These are phyloP conservation scores for Elongisporangium undulatum DNA, from an alignment of 352 stramenopile species.

Conservation along the genomic window DNA sequence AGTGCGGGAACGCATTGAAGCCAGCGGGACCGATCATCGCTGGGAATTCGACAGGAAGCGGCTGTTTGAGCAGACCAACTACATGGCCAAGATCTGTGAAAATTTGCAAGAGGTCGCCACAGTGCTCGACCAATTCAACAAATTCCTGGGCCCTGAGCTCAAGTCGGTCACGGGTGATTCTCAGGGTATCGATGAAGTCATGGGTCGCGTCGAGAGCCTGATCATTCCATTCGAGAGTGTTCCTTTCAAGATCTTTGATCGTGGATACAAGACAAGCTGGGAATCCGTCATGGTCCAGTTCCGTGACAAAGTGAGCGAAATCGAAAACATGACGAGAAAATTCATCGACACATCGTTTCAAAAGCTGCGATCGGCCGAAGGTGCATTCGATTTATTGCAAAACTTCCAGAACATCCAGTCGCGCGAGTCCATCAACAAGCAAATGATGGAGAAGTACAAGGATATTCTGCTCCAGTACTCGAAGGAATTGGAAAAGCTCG, in stretches of 20 bases:
- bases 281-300: constrained; percentile 94
- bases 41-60: constrained; percentile 96
- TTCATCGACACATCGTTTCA: constrained; percentile 97
- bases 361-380: constrained; percentile 92
- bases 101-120: constrained; percentile 92
- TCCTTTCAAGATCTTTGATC: constrained; percentile 93
- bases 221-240: constrained; percentile 87
- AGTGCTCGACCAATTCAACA: constrained; percentile 94
- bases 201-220: constrained; percentile 79
- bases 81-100: constrained; percentile 95
- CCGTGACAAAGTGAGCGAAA: constrained; percentile 90
- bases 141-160: constrained; percentile 95
- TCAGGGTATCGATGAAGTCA: constrained; percentile 93
- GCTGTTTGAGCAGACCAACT: constrained; percentile 95
- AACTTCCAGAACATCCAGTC: constrained; percentile 97
- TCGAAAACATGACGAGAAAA: constrained; percentile 92
- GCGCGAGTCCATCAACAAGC: constrained; percentile 94
- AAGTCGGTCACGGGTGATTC: constrained; percentile 94
- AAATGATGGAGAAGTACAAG: constrained; percentile 97
- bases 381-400: constrained; percentile 94
- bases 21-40: constrained; percentile 90
- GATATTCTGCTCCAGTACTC: constrained; percentile 96
- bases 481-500: constrained; percentile 91
- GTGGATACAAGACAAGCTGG: constrained; percentile 93
- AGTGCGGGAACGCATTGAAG: constrained; percentile 92